Evolutionary conservation across 1,284 basidiomycete genomes (phyloP).

Genomic region (Laetiporus sulphureus): DNA sequence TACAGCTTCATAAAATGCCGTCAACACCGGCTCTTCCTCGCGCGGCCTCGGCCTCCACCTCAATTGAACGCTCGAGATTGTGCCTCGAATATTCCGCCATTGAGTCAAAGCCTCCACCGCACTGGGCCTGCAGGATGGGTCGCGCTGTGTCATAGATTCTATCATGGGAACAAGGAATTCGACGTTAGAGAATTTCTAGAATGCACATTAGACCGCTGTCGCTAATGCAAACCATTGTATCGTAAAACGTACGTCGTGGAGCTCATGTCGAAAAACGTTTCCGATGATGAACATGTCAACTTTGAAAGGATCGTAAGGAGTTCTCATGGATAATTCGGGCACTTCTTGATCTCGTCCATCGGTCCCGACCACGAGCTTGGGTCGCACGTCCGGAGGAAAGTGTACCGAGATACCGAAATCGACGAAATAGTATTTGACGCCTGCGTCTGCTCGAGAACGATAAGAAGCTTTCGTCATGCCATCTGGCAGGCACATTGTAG

Average conservation of each 20-base stretch:
- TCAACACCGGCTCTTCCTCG: no score
- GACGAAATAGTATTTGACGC: no score
- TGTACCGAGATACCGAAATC: conserved; percentile 19
- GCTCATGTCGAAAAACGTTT: conserved; percentile 12
- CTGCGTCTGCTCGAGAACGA: conserved; percentile 5
- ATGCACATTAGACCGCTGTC: no score
- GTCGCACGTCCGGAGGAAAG: conserved; percentile 2
- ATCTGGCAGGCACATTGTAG: conserved; percentile 3
- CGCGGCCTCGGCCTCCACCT: conserved; percentile 1
- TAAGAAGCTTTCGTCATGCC: background rate
- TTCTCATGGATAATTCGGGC: conserved; percentile 18
- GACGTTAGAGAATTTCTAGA: conserved; percentile 17
- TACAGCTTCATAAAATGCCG: no score
- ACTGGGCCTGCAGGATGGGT: conserved; percentile 15
- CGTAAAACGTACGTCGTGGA: no score
- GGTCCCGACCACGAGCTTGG: conserved; percentile 10
- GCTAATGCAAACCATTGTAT: no score
- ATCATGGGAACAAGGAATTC: conserved; percentile 18
- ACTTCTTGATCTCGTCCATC: conserved; percentile 18
- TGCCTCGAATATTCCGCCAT: conserved; percentile 1
- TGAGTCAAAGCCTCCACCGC: conserved; percentile 7
- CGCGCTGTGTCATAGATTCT: conserved; percentile 11
- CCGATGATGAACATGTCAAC: conserved; percentile 24
- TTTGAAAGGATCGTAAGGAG: conserved; percentile 27
- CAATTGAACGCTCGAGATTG: background rate